Evolutionary conservation across 192 early-diverging fungal genomes (phyloP), one percentile per base, ranked within the genome.

Genomic region (Linderina pennispora): DNA sequence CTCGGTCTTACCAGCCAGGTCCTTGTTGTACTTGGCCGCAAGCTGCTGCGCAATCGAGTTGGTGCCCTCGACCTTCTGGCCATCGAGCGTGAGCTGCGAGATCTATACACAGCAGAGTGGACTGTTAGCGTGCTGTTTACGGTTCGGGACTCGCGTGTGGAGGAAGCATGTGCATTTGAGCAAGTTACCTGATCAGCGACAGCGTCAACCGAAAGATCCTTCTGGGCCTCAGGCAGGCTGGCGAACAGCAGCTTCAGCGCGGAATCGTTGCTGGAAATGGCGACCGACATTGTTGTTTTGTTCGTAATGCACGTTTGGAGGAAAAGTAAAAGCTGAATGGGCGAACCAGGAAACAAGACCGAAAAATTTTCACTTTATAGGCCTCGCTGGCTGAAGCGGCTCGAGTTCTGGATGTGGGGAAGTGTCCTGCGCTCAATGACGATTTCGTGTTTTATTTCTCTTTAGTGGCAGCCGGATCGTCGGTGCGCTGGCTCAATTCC

Each of bases 171-270:
- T 35, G 17, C 16, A 14, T 43, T 20, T 19, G 11, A 25, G 21
- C 18, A 8, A 22, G 37, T 48, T 56, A 48, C 54, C 54, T 62
- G 59, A 48, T 70, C 66, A 7, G 60, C 44, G 15, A 62, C 66
- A 10, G 55, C 34, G 38, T 54, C 55, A 22, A 62, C 55, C 1
- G 55, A 43, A 15, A 70, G 42, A 2, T 53, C 55, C 17, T 42
- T 45, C 38, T 55, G 43, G 10, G 55, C 66, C 40, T 62, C 47
- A 18, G 66, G 66, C 17, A 70, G 32, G 17, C 49, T 42, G 10
- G 66, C 55, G 23, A 70, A 40, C 38, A 70, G 55, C 33, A 70
- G 51, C 55, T 54, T 70, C 13, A 70, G 59, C 14, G 66, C 59
- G 28, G 55, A 42, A 37, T 70, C 66, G 48, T 23, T 58, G 48